Percentiles rank a stretch among this genome's conserved stretches.
These are phyloP conservation scores for Ophiocordyceps camponoti-leonardi DNA, from an alignment of 2,329 filamentous ascomycete species.

Conservation along the genomic window DNA sequence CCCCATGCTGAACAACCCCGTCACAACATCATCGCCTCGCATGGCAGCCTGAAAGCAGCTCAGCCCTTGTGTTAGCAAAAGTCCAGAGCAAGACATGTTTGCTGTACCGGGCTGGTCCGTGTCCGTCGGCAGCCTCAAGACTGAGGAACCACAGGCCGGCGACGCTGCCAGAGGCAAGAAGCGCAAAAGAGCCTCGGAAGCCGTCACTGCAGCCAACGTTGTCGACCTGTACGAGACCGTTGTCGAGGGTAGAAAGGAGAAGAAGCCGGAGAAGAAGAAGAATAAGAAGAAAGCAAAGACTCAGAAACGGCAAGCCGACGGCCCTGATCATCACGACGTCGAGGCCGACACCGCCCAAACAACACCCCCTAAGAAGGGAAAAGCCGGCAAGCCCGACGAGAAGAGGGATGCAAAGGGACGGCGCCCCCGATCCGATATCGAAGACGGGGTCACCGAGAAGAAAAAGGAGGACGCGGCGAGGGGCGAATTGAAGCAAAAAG, in stretches of 20 bases:
- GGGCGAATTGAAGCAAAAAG: background rate
- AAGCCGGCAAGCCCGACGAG: background rate
- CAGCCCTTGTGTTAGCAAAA: background rate
- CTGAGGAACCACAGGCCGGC: constrained; percentile 33
- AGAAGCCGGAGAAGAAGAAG: constrained; percentile 12
- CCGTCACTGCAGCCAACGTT: constrained; percentile 53
- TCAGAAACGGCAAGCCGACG: constrained; percentile 1
- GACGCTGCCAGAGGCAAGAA: constrained; percentile 35
- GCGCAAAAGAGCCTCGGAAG: constrained; percentile 29
- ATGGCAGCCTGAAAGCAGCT: background rate
- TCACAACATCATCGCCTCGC: background rate
- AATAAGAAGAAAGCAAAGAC: constrained; percentile 10
- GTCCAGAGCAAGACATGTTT: constrained; percentile 52
- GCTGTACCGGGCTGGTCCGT: constrained; percentile 87
- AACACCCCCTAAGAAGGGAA: background rate
- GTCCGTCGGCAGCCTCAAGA: constrained; percentile 51
- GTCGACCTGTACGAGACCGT: constrained; percentile 64
- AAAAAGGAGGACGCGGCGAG: constrained; percentile 13
- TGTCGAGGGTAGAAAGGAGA: constrained; percentile 42
- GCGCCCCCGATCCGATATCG: constrained; percentile 7
- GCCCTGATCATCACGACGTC: background rate
- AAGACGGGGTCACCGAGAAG: constrained; percentile 9
- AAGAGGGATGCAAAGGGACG: constrained; percentile 6
- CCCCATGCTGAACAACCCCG: background rate
- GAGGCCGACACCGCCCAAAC: background rate